Conservation (phyloP, 768 basidiomycete genomes). For the Russula virescens region DNA sequence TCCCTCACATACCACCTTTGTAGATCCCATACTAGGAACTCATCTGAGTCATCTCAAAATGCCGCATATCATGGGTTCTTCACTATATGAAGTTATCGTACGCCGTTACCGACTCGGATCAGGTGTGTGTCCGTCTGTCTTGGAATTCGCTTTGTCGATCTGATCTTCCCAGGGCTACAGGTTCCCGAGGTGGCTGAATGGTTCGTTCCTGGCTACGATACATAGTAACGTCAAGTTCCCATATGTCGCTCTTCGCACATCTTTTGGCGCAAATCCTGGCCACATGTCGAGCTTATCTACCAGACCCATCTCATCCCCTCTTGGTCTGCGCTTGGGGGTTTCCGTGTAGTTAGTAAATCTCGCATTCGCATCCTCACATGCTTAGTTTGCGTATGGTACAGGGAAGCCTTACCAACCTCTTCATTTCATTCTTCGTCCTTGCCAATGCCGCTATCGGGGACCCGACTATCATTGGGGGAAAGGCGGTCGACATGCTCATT, state of each 20-base stretch:
- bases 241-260: conserved; percentile 87
- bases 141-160: not conserved
- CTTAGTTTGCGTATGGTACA: conserved; percentile 8
- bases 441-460: conserved; percentile 72
- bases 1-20: conserved; percentile 9
- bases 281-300: conserved; percentile 91
- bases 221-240: conserved; percentile 88
- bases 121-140: conserved; percentile 39
- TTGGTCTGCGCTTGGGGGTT: conserved; percentile 75
- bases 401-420: conserved; percentile 94
- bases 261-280: conserved; percentile 83
- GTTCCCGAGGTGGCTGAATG: conserved; percentile 97
- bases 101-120: conserved; percentile 88
- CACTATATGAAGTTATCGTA: conserved; percentile 96
- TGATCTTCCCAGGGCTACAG: conserved; percentile 33
- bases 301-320: conserved; percentile 88
- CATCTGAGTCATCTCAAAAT: conserved; percentile 93
- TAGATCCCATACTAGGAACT: conserved; percentile 92
- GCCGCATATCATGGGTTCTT: conserved; percentile 82
- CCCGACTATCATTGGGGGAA: conserved; percentile 44
- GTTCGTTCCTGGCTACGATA: conserved; percentile 95
- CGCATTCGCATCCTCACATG: not conserved
- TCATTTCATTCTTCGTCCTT: conserved; percentile 81
- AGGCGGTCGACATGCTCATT: conserved; percentile 67
- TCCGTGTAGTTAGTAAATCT: not conserved